Percentiles rank a stretch among this genome's conserved stretches.
phyloP scores from a whole-genome alignment of 352 stramenopile species.

The Pelagophyceae sp. region DNA sequence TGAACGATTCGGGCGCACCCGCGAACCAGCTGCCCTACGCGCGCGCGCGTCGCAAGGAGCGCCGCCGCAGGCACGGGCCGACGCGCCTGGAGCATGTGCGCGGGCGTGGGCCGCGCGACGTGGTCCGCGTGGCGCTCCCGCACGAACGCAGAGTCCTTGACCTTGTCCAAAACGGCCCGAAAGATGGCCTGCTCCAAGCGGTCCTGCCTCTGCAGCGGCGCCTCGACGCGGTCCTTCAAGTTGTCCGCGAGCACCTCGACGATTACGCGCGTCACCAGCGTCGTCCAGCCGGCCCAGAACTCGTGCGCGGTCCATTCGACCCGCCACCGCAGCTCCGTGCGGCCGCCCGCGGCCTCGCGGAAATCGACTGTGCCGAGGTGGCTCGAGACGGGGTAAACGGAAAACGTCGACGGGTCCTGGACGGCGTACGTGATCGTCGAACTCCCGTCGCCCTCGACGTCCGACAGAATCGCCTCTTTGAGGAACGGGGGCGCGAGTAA shows the following conservation, averaged over 20 bases:
- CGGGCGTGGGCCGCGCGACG: no score
- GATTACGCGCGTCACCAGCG: background rate
- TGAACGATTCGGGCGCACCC: conserved; percentile 12
- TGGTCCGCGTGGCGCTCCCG: no score
- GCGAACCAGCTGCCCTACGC: conserved; percentile 23
- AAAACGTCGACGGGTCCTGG: background rate
- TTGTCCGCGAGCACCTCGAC: background rate
- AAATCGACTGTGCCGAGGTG: background rate
- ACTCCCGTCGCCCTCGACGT: background rate
- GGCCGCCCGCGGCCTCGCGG: background rate
- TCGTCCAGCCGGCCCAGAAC: background rate
- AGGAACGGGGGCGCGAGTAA: no score
- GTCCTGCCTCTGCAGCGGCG: background rate
- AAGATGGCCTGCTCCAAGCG: conserved; percentile 15
- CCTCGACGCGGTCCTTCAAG: background rate
- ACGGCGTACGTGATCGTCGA: background rate
- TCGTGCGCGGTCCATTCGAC: background rate
- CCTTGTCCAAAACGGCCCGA: conserved; percentile 21
- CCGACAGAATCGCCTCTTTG: no score
- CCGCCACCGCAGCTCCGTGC: background rate
- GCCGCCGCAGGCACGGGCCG: no score
- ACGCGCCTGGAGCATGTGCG: no score
- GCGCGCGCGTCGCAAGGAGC: no score
- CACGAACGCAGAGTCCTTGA: no score
- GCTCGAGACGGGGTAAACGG: background rate